These are phyloP conservation scores for Epichloe festucae DNA, from an alignment of 2,329 filamentous ascomycete genomes.

Conservation along the genomic window DNA sequence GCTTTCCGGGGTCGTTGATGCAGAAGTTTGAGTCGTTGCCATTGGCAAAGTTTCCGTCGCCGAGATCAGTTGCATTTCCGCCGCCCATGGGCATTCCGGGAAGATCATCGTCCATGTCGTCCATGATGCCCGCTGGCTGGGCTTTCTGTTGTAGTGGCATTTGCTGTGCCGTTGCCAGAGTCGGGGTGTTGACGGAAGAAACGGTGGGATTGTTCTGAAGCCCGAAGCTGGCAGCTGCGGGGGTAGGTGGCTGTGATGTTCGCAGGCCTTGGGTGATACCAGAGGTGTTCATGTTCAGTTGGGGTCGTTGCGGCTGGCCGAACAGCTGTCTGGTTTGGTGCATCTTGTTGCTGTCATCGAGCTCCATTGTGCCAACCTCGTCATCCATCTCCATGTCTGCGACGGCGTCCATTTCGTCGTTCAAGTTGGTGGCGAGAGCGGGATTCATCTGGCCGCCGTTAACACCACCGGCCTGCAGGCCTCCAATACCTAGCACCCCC, in stretches of 20 bases:
- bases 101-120: constrained; percentile 62
- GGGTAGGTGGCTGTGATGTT: constrained; percentile 76
- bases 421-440: constrained; percentile 26
- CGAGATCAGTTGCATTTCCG: constrained; percentile 38
- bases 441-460: constrained; percentile 27
- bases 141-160: constrained; percentile 49
- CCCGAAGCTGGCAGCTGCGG: constrained; percentile 61
- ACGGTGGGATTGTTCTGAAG: constrained; percentile 91
- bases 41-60: constrained; percentile 41
- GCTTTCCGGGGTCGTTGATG: constrained; percentile 92
- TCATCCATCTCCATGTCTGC: constrained; percentile 98
- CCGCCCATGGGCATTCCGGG: constrained; percentile 49
- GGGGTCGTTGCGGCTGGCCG: constrained; percentile 50
- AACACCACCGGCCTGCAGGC: constrained; percentile 14
- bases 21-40: constrained; percentile 36
- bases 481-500: constrained; percentile 27
- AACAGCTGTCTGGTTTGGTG: constrained; percentile 60
- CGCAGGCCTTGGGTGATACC: constrained; percentile 66
- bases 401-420: constrained; percentile 66
- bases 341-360: constrained; percentile 50
- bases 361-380: constrained; percentile 51
- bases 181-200: constrained; percentile 92
- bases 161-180: constrained; percentile 68
- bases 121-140: constrained; percentile 40
- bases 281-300: constrained; percentile 70